Evolutionary conservation across 73 alveolate genomes (phyloP).

Genomic region (Effrenium voratum): DNA sequence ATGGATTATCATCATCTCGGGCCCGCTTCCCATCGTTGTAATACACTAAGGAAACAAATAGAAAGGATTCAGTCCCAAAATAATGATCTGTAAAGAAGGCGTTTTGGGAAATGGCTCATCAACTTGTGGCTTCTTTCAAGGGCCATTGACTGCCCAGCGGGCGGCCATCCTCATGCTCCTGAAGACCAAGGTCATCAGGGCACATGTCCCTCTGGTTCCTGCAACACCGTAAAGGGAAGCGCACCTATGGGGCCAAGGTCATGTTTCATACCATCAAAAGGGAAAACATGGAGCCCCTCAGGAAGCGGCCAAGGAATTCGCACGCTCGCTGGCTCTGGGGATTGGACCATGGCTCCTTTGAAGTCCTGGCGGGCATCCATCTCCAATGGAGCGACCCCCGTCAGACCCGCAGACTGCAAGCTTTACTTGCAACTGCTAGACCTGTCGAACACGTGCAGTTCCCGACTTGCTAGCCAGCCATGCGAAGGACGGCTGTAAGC

Average conservation of each 20-base stretch:
- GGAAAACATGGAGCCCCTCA: neutral
- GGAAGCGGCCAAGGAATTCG: neutral
- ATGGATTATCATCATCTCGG: too few relatives aligned
- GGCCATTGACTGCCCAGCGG: too few relatives aligned
- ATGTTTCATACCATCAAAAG: neutral
- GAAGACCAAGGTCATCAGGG: neutral
- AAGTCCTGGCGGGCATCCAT: constrained; percentile 27
- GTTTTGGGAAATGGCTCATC: too few relatives aligned
- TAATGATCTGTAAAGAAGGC: too few relatives aligned
- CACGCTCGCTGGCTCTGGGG: neutral
- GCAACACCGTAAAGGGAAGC: neutral
- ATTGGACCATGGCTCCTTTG: constrained; percentile 43
- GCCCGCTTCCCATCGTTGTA: too few relatives aligned
- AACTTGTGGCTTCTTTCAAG: too few relatives aligned
- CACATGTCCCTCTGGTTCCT: neutral
- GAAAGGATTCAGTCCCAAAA: too few relatives aligned
- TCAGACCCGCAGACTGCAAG: neutral
- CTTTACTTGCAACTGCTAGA: neutral
- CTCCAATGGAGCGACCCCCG: neutral
- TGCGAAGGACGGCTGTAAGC: neutral
- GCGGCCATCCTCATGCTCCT: neutral
- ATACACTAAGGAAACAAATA: too few relatives aligned
- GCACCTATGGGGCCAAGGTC: too few relatives aligned
- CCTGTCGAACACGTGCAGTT: neutral
- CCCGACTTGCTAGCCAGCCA: neutral